Evolutionary conservation across 441 rosid species (phyloP), one percentile per base, ranked within the genome.

Genomic region (Kokia cookei): DNA sequence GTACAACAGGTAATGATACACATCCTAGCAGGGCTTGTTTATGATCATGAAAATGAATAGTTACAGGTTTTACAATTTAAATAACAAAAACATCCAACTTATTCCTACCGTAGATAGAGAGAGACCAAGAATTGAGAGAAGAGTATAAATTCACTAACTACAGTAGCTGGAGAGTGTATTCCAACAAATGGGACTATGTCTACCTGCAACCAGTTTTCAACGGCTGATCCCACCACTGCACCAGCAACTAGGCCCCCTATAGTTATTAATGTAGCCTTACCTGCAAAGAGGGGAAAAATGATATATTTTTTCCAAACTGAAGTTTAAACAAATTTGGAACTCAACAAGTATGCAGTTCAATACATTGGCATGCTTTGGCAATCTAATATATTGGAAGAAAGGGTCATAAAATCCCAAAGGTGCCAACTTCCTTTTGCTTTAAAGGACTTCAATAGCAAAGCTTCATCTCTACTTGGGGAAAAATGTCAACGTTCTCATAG

Each of bases 131-230:
- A 87, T 77, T 95, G 97, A 73, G 92, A 93, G 76, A 95, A 81
- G 69, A 95, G 88, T 73, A 95, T 85, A 70, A 95, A 88, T 79
- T 93, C 99, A 72, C 93, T 89, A 63, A 96, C 92, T 57, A 96
- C 84, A 7, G 97, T 84, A 7, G 95, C 93, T 35, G 99, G 99
- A 43, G 93, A 89, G 82, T 89, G 96, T 57, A 96, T 69, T 59
- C 98, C 92, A 1, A 96, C 84, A 76, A 96, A 86, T 1, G 99
- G 99, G 72, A 96, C 93, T 2, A 93, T 82, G 79, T 95, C 99
- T 57, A 95, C 99, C 79, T 95, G 98, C 84, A 95, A 82, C 97
- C 89, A 91, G 81, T 76, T 91, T 90, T 95, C 97, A 15, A 89
- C 84, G 1, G 94, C 91, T 9, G 99, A 90, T 60, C 99, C 99